phyloP scores from a whole-genome alignment of 2,329 filamentous ascomycete genomes.

The Mycosphaerella sp. region DNA sequence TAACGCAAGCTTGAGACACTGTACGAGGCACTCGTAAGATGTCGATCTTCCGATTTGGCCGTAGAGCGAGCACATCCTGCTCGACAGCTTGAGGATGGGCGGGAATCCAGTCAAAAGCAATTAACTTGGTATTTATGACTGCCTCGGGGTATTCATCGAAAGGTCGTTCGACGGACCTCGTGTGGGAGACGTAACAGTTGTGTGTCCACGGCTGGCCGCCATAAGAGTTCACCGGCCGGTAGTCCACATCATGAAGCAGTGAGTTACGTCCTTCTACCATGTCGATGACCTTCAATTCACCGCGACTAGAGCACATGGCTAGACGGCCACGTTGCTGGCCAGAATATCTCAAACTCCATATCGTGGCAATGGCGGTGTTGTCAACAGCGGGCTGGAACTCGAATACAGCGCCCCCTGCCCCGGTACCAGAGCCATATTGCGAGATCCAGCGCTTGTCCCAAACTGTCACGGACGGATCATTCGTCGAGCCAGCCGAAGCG shows the following conservation, averaged over 20 bases:
- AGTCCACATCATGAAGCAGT: slow-evolving; percentile 17
- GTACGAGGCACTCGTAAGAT: slow-evolving; percentile 43
- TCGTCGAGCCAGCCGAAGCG: slow-evolving; percentile 65
- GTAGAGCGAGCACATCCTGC: slow-evolving; percentile 49
- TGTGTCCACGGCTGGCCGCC: slow-evolving; percentile 37
- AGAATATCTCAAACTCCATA: slow-evolving; percentile 59
- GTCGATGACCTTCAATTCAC: slow-evolving; percentile 48
- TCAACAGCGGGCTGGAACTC: slow-evolving; percentile 52
- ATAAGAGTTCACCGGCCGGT: slow-evolving; percentile 25
- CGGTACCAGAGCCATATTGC: slow-evolving; percentile 43
- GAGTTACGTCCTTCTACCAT: slow-evolving; percentile 25
- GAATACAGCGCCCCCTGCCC: slow-evolving; percentile 52
- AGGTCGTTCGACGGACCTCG: slow-evolving; percentile 40
- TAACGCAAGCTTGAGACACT: slow-evolving; percentile 40
- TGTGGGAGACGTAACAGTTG: slow-evolving; percentile 42
- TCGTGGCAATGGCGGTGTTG: slow-evolving; percentile 44
- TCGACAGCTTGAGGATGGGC: slow-evolving; percentile 41
- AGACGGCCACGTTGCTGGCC: slow-evolving; percentile 53
- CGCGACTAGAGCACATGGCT: slow-evolving; percentile 53
- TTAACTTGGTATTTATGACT: slow-evolving; percentile 45
- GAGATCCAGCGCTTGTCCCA: slow-evolving; percentile 63
- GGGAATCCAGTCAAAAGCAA: slow-evolving; percentile 57
- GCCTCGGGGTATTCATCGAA: slow-evolving; percentile 42
- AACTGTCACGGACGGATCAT: slow-evolving; percentile 66
- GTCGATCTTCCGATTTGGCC: slow-evolving; percentile 47